Evolutionary conservation across 2,329 filamentous ascomycete species (phyloP), one percentile per base, ranked within the genome.

Genomic region (Boeremia lycopersici): DNA sequence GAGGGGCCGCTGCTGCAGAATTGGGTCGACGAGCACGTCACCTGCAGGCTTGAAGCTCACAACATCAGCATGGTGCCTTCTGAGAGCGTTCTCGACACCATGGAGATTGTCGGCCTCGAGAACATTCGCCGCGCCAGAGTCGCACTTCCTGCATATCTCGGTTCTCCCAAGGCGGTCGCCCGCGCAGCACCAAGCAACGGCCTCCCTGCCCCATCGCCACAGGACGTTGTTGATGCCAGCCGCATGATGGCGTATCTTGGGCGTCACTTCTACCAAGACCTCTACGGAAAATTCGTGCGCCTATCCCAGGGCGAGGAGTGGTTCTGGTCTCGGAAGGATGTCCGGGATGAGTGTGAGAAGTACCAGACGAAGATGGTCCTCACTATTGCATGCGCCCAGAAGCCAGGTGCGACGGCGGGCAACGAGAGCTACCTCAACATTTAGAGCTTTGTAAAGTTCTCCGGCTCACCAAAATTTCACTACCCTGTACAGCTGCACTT

Each of bases 191-290:
- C 52, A 26, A 55, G 41, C 46, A 47, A 50, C 15, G 19, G 47
- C 31, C 50, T 59, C 6, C 55, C 61, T 26, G 29, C 43, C 5
- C 56, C 59, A n/a, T 60, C 63, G 5, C 55, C 53, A 11, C 64
- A 67, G 48, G 65, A 69, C 10, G 51, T 49, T 3, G 30, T 61
- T 2, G 66, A 69, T 29, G 55, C 62, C 10, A 59, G 57, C 28
- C 60, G 61, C 29, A 67, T 69, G 66, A 68, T 69, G 63, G 61
- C 62, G 3, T 62, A 65, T 25, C 50, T 69, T 8, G 66, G 66
- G 25, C 62, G 65, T 17, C 65, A 68, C 33, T 65, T 69, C 40
- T 68, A 68, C 33, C 63, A 67, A 29, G 62, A 64, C 38, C 42
- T 68, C 13, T 66, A 68, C 38, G 56, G 60, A 48, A 63, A 50